Evolutionary conservation across 305 asterid genomes (phyloP).

Genomic region (Plantago rigida): DNA sequence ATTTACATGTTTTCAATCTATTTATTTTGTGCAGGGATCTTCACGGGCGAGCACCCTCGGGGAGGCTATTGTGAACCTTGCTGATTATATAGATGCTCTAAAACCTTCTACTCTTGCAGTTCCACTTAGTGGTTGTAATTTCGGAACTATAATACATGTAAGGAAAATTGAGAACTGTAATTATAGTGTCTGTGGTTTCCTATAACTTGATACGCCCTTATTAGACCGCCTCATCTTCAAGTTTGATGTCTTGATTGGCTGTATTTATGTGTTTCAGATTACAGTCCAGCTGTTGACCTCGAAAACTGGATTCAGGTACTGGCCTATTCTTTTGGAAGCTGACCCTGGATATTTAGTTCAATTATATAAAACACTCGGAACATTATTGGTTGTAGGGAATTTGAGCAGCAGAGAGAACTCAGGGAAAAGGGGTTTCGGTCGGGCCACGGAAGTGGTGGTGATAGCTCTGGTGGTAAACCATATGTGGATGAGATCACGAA

Average conservation of each 20-base stretch:
- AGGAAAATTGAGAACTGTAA: slow-evolving; percentile 18
- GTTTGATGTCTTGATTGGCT: slow-evolving; percentile 20
- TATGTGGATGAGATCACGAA: slow-evolving; percentile 37
- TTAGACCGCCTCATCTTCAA: not conserved
- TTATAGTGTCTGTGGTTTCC: not conserved
- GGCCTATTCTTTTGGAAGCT: slow-evolving; percentile 27
- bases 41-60: slow-evolving; percentile 91
- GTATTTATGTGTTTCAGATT: slow-evolving; percentile 52
- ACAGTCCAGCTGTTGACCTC: slow-evolving; percentile 92
- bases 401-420: slow-evolving; percentile 97
- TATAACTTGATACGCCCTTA: not conserved
- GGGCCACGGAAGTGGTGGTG: slow-evolving; percentile 44
- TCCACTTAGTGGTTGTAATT: slow-evolving; percentile 80
- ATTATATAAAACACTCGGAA: slow-evolving; percentile 14
- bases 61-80: slow-evolving; percentile 82
- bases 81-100: slow-evolving; percentile 79
- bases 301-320: slow-evolving; percentile 94
- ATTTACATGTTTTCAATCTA: slow-evolving; percentile 16
- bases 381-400: slow-evolving; percentile 56
- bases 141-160: slow-evolving; percentile 87
- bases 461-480: slow-evolving; percentile 41
- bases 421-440: slow-evolving; percentile 75
- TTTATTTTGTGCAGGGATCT: slow-evolving; percentile 59
- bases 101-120: slow-evolving; percentile 68
- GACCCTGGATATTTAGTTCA: slow-evolving; percentile 13